Percentiles rank a stretch among this genome's conserved stretches.
Conservation (phyloP, 192 early-diverging fungal species). For the Podila verticillata region DNA sequence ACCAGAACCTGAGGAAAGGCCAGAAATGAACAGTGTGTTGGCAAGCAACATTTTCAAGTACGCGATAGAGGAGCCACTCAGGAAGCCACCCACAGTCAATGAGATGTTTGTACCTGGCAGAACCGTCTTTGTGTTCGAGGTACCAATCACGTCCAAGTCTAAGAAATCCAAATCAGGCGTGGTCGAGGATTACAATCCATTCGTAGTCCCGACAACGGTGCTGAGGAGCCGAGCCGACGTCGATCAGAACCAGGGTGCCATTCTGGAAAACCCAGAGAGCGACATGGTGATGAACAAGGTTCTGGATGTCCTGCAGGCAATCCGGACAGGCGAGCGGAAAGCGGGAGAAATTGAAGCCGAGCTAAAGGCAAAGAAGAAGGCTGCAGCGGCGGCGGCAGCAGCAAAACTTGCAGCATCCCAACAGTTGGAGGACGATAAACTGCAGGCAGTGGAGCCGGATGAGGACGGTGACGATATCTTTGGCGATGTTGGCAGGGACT, state of each 20-base stretch:
- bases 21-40: slow-evolving; percentile 50
- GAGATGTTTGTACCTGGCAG: slow-evolving; percentile 81
- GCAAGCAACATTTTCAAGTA: slow-evolving; percentile 61
- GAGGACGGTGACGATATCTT: slow-evolving; percentile 86
- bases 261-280: slow-evolving; percentile 60
- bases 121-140: slow-evolving; percentile 78
- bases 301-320: slow-evolving; percentile 64
- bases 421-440: slow-evolving; percentile 22
- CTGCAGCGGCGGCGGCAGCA: slow-evolving; percentile 30
- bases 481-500: slow-evolving; percentile 85
- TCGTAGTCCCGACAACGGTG: slow-evolving; percentile 75
- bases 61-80: slow-evolving; percentile 48
- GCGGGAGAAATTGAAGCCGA: slow-evolving; percentile 39
- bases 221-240: slow-evolving; percentile 83
- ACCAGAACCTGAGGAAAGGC: slow-evolving; percentile 31
- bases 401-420: slow-evolving; percentile 21
- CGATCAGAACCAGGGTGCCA: slow-evolving; percentile 35
- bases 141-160: slow-evolving; percentile 50
- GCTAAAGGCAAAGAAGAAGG: slow-evolving; percentile 58
- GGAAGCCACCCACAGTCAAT: slow-evolving; percentile 59
- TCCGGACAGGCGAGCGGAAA: slow-evolving; percentile 53
- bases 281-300: slow-evolving; percentile 82
- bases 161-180: slow-evolving; percentile 54
- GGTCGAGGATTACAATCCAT: slow-evolving; percentile 55
- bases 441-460: slow-evolving; percentile 37